Evolutionary conservation across 2,329 filamentous ascomycete genomes (phyloP).

Genomic region (Immersiporthe knoxdaviesiana): DNA sequence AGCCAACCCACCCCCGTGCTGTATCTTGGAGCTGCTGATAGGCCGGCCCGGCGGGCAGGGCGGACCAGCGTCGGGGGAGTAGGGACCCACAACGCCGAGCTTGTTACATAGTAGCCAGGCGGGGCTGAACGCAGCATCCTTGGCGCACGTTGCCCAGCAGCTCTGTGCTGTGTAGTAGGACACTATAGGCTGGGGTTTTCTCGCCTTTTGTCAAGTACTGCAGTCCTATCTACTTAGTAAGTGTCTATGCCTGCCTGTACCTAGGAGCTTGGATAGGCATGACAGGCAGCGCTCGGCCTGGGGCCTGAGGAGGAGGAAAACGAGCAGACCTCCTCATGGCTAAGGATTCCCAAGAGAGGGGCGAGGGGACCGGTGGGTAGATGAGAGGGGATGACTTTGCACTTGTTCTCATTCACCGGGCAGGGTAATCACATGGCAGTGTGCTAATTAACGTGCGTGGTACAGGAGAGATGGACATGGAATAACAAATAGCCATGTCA

Average conservation of each 20-base stretch:
- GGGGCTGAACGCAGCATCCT: neutral
- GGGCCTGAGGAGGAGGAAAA: neutral
- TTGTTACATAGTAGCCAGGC: neutral
- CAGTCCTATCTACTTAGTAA: neutral
- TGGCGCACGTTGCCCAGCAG: neutral
- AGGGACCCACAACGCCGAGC: neutral
- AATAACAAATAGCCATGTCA: neutral
- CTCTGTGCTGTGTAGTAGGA: neutral
- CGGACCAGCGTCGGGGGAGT: no score
- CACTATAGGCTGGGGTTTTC: no score
- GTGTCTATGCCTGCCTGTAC: no score
- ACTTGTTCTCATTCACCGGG: no score
- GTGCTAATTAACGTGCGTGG: no score
- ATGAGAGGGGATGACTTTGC: no score
- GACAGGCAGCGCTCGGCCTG: neutral
- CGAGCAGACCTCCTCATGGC: neutral
- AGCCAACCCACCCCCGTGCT: conserved; percentile 13
- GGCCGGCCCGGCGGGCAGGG: no score
- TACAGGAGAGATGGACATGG: neutral
- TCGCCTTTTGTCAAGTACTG: neutral
- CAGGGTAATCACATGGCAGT: no score
- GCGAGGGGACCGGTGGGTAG: no score
- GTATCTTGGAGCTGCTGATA: neutral
- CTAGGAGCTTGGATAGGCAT: no score
- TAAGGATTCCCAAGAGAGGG: neutral